These are phyloP conservation scores for Edaphochlamys debaryana DNA, from an alignment of 139 green algal species.

Conservation along the genomic window DNA sequence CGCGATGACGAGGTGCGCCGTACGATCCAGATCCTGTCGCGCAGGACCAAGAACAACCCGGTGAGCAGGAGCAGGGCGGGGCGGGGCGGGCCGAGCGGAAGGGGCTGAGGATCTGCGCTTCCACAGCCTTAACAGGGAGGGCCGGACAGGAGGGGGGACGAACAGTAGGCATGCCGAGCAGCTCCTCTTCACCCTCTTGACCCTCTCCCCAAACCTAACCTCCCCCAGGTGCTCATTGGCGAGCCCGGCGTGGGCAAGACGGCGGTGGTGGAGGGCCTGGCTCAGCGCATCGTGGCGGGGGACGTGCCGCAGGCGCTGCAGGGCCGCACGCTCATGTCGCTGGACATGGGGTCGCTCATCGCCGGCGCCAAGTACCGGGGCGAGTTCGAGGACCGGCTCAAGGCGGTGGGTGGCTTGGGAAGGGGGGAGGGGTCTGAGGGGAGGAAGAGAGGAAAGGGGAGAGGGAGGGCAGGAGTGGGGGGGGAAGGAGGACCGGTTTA, in stretches of 20 bases:
- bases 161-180: too few relatives aligned
- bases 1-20: slow-evolving; percentile 81
- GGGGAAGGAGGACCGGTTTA: too few relatives aligned
- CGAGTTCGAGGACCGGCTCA: slow-evolving; percentile 99
- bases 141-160: not conserved
- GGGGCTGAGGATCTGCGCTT: not conserved
- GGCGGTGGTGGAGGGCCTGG: slow-evolving; percentile 91
- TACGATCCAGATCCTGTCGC: slow-evolving; percentile 89
- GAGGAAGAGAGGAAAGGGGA: too few relatives aligned
- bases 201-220: too few relatives aligned
- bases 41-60: slow-evolving; percentile 98
- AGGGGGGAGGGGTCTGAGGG: too few relatives aligned
- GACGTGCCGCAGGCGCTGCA: slow-evolving; percentile 92
- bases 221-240: slow-evolving; percentile 96
- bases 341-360: slow-evolving; percentile 97
- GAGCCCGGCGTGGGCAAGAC: slow-evolving; percentile 91
- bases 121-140: not conserved
- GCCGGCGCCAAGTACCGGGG: slow-evolving; percentile 96
- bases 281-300: slow-evolving; percentile 95
- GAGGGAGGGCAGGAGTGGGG: too few relatives aligned
- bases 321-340: slow-evolving; percentile 85
- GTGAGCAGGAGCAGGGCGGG: slow-evolving; percentile 50
- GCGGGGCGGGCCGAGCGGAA: not conserved
- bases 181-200: too few relatives aligned
- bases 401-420: slow-evolving; percentile 65